Evolutionary conservation across 192 early-diverging fungal genomes (phyloP).

Genomic region (Backusella liffmaniae): DNA sequence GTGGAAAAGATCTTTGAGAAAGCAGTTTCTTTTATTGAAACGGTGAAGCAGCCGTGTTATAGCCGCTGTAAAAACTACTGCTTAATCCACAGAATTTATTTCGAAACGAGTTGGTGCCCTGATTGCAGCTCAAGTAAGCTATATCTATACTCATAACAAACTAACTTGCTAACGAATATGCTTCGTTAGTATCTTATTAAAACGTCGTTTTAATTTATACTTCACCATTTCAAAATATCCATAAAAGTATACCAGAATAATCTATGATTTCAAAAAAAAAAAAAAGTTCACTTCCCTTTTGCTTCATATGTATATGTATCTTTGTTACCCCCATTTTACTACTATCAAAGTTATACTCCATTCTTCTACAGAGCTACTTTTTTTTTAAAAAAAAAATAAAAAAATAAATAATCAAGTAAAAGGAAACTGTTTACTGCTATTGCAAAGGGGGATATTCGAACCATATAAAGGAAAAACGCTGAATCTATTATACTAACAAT

Average conservation of each 20-base stretch:
- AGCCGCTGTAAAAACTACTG: constrained; percentile 28
- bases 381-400: neutral
- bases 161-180: neutral
- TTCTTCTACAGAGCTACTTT: neutral
- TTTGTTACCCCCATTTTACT: neutral
- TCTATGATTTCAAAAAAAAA: neutral
- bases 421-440: neutral
- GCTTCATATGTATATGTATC: neutral
- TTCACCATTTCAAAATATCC: neutral
- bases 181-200: neutral
- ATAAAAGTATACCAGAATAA: neutral
- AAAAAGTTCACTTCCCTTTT: neutral
- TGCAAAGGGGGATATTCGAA: neutral
- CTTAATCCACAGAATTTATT: constrained; percentile 24
- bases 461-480: neutral
- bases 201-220: neutral
- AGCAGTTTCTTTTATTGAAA: neutral
- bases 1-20: neutral
- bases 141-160: neutral
- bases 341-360: too few relatives aligned
- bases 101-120: constrained; percentile 31
- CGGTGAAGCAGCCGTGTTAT: neutral
- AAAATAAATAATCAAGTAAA: neutral
- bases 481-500: neutral
- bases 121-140: constrained; percentile 9